phyloP scores from a whole-genome alignment of 108 stramenopile species.

The Cyclostephanos invisitatus region DNA sequence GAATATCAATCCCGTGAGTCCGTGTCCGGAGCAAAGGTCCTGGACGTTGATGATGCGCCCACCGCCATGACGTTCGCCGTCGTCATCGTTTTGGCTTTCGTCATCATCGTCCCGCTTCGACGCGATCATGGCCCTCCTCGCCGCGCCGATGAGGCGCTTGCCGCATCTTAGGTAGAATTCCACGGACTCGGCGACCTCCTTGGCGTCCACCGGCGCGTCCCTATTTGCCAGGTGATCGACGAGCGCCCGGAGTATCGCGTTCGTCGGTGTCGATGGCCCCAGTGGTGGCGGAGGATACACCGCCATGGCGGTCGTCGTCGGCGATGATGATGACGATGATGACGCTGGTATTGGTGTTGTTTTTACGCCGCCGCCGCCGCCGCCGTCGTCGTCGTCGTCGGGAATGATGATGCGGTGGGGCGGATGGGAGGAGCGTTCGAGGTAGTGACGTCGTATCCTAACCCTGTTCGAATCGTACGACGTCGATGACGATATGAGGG shows the following conservation, averaged over 20 bases:
- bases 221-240: conserved; percentile 52
- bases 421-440: not conserved
- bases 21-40: conserved; percentile 59
- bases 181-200: conserved; percentile 55
- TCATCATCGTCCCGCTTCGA: conserved; percentile 3
- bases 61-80: not conserved
- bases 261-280: conserved; percentile 33
- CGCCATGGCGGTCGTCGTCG: conserved; percentile 24
- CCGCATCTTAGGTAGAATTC: conserved; percentile 57
- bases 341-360: conserved; percentile 35
- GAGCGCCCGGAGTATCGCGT: conserved; percentile 44
- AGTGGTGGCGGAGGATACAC: not conserved
- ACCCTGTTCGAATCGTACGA: conserved; percentile 24
- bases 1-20: conserved; percentile 60
- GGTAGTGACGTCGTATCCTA: conserved; percentile 43
- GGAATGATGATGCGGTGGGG: not conserved
- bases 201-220: conserved; percentile 61
- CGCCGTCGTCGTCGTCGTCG: conserved; percentile 32
- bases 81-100: not conserved
- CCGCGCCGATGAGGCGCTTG: conserved; percentile 51
- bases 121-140: conserved; percentile 22
- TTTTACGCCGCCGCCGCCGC: not conserved
- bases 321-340: conserved; percentile 4
- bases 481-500: not conserved
- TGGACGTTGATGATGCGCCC: conserved; percentile 28